Conservation (phyloP, 495 filamentous ascomycete genomes). For the Ramalina intermedia region DNA sequence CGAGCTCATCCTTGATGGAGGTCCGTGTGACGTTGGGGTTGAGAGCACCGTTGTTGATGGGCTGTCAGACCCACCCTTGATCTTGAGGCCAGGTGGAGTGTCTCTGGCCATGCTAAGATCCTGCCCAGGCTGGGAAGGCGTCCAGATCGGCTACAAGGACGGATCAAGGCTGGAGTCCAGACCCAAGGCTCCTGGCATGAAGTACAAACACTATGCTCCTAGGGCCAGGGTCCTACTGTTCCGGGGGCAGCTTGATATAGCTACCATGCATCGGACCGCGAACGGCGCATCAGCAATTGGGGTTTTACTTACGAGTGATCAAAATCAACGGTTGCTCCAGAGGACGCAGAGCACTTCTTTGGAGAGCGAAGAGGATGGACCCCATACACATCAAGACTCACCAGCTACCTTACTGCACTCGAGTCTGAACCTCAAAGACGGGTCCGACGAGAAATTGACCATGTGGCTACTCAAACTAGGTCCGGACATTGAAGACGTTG, state of each 20-base stretch:
- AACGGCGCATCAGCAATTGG: not conserved
- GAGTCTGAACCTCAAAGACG: not conserved
- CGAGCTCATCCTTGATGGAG: slow-evolving; percentile 79
- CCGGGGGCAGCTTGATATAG: slow-evolving; percentile 27
- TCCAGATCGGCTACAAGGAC: slow-evolving; percentile 63
- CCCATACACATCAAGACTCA: not conserved
- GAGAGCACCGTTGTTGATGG: slow-evolving; percentile 97
- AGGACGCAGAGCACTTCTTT: not conserved
- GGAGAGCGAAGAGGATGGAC: not conserved
- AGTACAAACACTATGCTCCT: slow-evolving; percentile 95
- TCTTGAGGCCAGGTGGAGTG: slow-evolving; percentile 83
- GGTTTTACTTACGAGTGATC: slow-evolving; percentile 13
- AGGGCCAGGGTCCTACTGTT: slow-evolving; percentile 76
- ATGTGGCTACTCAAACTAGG: slow-evolving; percentile 43
- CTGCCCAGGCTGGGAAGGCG: slow-evolving; percentile 68
- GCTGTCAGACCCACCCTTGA: slow-evolving; percentile 58
- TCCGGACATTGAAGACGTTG: slow-evolving; percentile 51
- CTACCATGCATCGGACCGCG: not conserved
- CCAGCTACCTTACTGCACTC: not conserved
- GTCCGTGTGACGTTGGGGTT: slow-evolving; percentile 71
- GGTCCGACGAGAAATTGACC: not conserved
- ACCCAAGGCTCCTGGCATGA: slow-evolving; percentile 91
- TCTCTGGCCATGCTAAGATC: slow-evolving; percentile 64
- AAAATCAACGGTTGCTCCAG: not conserved
- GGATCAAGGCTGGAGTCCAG: slow-evolving; percentile 28